Base-by-base conservation (phyloP, 768 basidiomycete genomes). In the Xerocomellus chrysenteron region DNA sequence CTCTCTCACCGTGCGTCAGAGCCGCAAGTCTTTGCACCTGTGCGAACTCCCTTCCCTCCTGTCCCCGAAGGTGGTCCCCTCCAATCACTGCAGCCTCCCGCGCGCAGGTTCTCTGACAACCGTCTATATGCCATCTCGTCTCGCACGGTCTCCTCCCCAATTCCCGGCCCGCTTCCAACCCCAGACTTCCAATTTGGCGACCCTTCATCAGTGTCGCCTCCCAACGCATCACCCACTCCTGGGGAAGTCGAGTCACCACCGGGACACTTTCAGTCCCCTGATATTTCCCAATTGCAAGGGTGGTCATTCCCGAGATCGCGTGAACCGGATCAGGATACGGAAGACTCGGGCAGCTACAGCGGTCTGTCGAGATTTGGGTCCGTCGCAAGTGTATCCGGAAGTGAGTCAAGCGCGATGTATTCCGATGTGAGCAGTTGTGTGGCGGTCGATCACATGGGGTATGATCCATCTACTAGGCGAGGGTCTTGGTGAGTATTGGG, bases 141-240 rank as follows among this genome's bases (percentile, higher is more conserved):
- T 8, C 80, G 85, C 37, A 64, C 75, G 68, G 78, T 44, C 76
- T 75, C 55, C 69, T 83, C 57, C 72, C 83, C 71, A 2, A 73
- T 73, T 50, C 71, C 71, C 10, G 85, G 85, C 3, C 85, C 85
- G 5, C 74, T 87, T 17, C 85, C 85, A 2, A 76, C 78, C 5
- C 83, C 83, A 40, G 80, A 79, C 53, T 87, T 83, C 74, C 82
- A 82, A 45, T 87, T 87, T 60, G 85, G 85, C 55, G 78, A 79
- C 11, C 81, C 85, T 30, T 81, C 75, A 48, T 79, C 79, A 3
- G 75, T 66, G 7, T 63, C 75, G 2, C 64, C 80, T 0, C 76
- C 81, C 3, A 76, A 80, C 60, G 68, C 76, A 17, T 82, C 83
- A 16, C 77, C 80, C 13, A 74, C 75, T 47, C 80, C 82, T 5